phyloP scores from a whole-genome alignment of 495 filamentous ascomycete species.

The Terfezia boudieri region DNA sequence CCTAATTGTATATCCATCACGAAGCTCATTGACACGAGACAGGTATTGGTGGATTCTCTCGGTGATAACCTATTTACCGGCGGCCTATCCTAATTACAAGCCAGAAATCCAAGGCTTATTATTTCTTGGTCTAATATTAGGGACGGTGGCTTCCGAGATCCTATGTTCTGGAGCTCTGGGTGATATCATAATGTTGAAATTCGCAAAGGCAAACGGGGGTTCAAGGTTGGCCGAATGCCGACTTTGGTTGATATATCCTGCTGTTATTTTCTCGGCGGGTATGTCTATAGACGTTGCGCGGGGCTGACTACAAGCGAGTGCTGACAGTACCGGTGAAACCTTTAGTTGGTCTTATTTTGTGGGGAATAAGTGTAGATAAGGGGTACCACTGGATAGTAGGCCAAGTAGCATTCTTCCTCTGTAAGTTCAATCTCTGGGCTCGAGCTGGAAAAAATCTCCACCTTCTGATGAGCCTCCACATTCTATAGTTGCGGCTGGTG shows the following conservation, averaged over 20 bases:
- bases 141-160: slow-evolving; percentile 32
- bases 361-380: slow-evolving; percentile 35
- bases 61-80: slow-evolving; percentile 36
- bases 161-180: slow-evolving; percentile 32
- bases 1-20: too few species aligned
- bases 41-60: slow-evolving; percentile 42
- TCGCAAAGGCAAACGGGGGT: slow-evolving; percentile 27
- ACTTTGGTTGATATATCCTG: slow-evolving; percentile 36
- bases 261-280: slow-evolving; percentile 28
- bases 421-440: slow-evolving; percentile 6
- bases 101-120: slow-evolving; percentile 36
- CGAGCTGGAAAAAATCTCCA: slow-evolving; percentile 33
- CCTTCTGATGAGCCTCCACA: slow-evolving; percentile 9
- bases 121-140: slow-evolving; percentile 35
- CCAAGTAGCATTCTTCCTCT: slow-evolving; percentile 34
- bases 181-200: slow-evolving; percentile 27
- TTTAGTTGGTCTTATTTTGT: slow-evolving; percentile 26
- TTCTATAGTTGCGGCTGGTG: slow-evolving; percentile 30
- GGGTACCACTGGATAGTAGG: slow-evolving; percentile 38
- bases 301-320: too few species aligned
- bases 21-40: neutral
- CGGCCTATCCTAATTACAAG: slow-evolving; percentile 30
- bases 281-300: slow-evolving; percentile 1
- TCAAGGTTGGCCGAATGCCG: slow-evolving; percentile 34
- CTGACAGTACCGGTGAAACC: neutral